These are phyloP conservation scores for Boletus subluridellus DNA, from an alignment of 1,284 basidiomycete genomes.

Conservation along the genomic window DNA sequence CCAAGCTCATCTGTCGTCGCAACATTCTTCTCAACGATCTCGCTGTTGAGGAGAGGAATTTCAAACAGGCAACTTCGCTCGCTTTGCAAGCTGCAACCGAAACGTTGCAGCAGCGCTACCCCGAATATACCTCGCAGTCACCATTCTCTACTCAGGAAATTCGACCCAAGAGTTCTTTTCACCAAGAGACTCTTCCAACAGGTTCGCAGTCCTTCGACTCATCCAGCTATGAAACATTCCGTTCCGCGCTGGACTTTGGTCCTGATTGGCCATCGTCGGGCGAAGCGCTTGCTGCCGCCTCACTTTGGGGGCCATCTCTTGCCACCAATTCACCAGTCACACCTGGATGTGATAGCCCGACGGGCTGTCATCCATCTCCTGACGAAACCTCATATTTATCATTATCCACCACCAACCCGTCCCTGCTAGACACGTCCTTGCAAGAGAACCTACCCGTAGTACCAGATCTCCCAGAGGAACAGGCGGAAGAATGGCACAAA, in stretches of 20 bases:
- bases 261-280: constrained; percentile 45
- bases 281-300: constrained; percentile 36
- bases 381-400: constrained; percentile 29
- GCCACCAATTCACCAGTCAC: constrained; percentile 39
- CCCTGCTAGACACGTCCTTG: constrained; percentile 16
- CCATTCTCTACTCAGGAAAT: constrained; percentile 43
- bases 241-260: constrained; percentile 60
- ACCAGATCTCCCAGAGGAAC: constrained; percentile 50
- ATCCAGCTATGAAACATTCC: constrained; percentile 58
- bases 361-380: constrained; percentile 18
- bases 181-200: constrained; percentile 22
- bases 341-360: constrained; percentile 15
- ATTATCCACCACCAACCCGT: constrained; percentile 33
- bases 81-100: constrained; percentile 72
- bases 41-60: constrained; percentile 65
- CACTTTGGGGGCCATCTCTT: constrained; percentile 33
- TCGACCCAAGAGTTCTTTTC: constrained; percentile 23
- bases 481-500: constrained; percentile 81
- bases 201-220: constrained; percentile 42
- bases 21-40: constrained; percentile 74
- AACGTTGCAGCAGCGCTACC: constrained; percentile 49
- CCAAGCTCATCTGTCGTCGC: constrained; percentile 70
- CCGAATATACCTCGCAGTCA: constrained; percentile 32
- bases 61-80: constrained; percentile 63
- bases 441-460: constrained; percentile 49